A percentile compares a stretch with the other conserved stretches of the same genome.
Conservation (phyloP, 306 rosid species). For the Glycine tomentella region DNA sequence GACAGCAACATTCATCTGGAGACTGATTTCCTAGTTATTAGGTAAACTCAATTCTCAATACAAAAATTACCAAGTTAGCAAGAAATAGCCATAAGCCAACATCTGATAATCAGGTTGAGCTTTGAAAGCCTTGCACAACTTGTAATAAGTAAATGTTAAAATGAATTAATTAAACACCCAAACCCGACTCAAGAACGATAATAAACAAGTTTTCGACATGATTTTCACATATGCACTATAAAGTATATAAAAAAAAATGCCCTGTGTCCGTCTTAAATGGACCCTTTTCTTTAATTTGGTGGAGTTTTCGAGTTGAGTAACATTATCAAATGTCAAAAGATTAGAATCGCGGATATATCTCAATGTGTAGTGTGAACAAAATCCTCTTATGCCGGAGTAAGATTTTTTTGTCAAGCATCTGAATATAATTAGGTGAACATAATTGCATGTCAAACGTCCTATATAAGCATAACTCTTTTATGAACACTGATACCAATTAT, state of each 20-base stretch:
- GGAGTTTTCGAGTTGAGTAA: conserved; percentile 43
- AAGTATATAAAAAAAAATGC: background rate
- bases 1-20: no score
- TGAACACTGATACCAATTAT: no score
- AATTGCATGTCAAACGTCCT: no score
- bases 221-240: background rate
- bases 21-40: no score
- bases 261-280: conserved; percentile 31
- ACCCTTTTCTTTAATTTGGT: conserved; percentile 53
- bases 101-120: background rate
- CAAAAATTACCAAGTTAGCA: no score
- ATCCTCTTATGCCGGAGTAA: no score
- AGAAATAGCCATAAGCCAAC: no score
- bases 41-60: no score
- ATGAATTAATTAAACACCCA: background rate
- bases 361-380: conserved; percentile 55
- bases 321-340: conserved; percentile 35
- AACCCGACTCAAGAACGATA: no score
- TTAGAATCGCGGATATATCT: conserved; percentile 59
- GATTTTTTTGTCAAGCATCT: conserved; percentile 28
- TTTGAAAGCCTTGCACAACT: no score
- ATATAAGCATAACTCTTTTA: no score
- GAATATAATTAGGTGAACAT: no score
- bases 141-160: background rate
- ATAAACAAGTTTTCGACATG: background rate